Percentiles rank a stretch among this genome's conserved stretches.
phyloP scores from a whole-genome alignment of 495 filamentous ascomycete genomes.

The Rhizodiscina lignyota region DNA sequence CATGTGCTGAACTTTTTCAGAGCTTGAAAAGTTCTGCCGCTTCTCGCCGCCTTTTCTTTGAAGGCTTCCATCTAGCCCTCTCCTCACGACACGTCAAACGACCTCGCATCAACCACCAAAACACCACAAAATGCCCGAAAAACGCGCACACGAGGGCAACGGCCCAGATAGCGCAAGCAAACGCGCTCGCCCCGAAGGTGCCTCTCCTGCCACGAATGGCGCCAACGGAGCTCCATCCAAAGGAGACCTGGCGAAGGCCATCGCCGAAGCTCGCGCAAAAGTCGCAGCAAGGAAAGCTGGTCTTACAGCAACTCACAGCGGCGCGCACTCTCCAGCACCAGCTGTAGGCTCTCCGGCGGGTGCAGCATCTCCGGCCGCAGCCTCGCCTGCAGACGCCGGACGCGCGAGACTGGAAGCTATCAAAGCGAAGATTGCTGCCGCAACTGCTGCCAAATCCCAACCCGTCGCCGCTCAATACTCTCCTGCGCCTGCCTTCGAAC shows the following conservation, averaged over 20 bases:
- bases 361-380: constrained; percentile 26
- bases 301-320: not conserved
- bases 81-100: no score
- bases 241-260: constrained; percentile 42
- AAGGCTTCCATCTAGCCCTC: no score
- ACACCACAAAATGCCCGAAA: constrained; percentile 42
- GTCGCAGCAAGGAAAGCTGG: constrained; percentile 39
- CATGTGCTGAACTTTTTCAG: no score
- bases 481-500: constrained; percentile 25
- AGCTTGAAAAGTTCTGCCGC: no score
- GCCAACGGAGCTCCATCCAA: constrained; percentile 19
- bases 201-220: constrained; percentile 31
- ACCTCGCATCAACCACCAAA: no score
- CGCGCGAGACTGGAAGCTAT: constrained; percentile 13
- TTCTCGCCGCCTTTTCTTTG: no score
- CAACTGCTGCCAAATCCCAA: constrained; percentile 1
- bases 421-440: constrained; percentile 15
- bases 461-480: constrained; percentile 1
- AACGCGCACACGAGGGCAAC: constrained; percentile 41
- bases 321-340: constrained; percentile 9
- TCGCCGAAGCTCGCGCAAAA: constrained; percentile 45
- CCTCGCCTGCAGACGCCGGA: constrained; percentile 3
- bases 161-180: constrained; percentile 37
- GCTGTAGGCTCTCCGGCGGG: no score
- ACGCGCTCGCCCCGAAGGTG: constrained; percentile 41